Evolutionary conservation across 169 alveolate genomes (phyloP).

Genomic region (Eimeria zaria): DNA sequence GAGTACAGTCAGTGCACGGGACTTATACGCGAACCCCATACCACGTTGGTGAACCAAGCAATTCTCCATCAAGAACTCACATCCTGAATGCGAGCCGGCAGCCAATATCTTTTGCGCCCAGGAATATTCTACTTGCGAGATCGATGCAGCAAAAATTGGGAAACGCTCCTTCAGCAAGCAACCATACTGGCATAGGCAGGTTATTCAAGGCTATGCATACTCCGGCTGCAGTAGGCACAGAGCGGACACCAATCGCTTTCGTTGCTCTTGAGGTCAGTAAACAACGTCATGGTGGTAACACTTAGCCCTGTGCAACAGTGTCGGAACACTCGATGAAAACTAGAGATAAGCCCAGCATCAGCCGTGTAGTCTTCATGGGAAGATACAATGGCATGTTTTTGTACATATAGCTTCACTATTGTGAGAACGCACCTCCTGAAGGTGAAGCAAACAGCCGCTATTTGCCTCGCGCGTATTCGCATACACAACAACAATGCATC

Average conservation of each 20-base stretch:
- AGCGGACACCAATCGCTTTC: neutral
- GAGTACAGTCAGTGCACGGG: too few relatives aligned
- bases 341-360: neutral
- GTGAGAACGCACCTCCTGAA: neutral
- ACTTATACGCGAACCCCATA: too few relatives aligned
- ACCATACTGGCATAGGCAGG: neutral
- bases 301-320: neutral
- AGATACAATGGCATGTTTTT: neutral
- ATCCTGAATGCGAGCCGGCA: neutral
- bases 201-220: neutral
- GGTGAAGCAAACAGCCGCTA: neutral
- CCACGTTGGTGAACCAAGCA: neutral
- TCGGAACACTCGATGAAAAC: neutral
- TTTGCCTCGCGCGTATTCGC: neutral
- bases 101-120: neutral
- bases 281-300: neutral
- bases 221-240: neutral
- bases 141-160: neutral
- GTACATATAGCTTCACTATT: neutral
- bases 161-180: neutral
- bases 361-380: neutral
- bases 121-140: neutral
- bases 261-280: neutral
- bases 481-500: neutral
- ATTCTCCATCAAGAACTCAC: neutral